A percentile compares a stretch with the other conserved stretches of the same genome.
Conservation (phyloP, 805 yeast species). For the Candida loeiensis region DNA sequence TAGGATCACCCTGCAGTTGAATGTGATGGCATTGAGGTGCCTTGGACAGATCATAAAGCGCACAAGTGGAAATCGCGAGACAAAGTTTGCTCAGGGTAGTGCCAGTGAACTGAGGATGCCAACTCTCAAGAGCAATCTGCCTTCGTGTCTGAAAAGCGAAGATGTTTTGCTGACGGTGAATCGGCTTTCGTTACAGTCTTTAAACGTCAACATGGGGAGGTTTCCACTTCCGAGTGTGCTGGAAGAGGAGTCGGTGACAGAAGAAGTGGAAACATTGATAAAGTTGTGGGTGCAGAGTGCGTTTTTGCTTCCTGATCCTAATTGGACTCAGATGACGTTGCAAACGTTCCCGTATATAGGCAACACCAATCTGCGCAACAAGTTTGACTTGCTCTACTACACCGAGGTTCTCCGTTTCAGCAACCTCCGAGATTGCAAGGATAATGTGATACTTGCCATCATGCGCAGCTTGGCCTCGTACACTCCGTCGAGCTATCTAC, state of each 20-base stretch:
- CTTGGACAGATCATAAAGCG: not conserved
- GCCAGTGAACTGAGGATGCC: no score
- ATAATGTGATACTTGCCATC: constrained; percentile 20
- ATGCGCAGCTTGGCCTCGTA: constrained; percentile 25
- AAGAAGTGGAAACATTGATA: constrained; percentile 25
- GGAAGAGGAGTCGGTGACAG: constrained; percentile 20
- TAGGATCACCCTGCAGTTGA: constrained; percentile 6
- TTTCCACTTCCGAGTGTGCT: constrained; percentile 25
- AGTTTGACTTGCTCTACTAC: constrained; percentile 28
- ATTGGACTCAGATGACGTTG: constrained; percentile 35
- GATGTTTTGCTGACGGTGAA: not conserved
- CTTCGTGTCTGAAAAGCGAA: not conserved
- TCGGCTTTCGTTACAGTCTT: constrained; percentile 10
- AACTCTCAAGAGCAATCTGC: no score
- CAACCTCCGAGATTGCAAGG: constrained; percentile 19
- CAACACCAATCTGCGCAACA: constrained; percentile 33
- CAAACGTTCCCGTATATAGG: constrained; percentile 41
- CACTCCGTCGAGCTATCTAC: constrained; percentile 24
- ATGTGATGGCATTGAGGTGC: constrained; percentile 2
- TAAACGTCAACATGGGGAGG: constrained; percentile 34
- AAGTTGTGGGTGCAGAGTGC: constrained; percentile 27
- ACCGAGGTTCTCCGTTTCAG: constrained; percentile 22
- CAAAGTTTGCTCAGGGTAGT: no score
- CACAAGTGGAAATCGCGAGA: no score
- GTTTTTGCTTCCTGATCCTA: constrained; percentile 16